These are phyloP conservation scores for Coniochaeta ligniaria DNA, from an alignment of 2,329 filamentous ascomycete genomes.

Conservation along the genomic window DNA sequence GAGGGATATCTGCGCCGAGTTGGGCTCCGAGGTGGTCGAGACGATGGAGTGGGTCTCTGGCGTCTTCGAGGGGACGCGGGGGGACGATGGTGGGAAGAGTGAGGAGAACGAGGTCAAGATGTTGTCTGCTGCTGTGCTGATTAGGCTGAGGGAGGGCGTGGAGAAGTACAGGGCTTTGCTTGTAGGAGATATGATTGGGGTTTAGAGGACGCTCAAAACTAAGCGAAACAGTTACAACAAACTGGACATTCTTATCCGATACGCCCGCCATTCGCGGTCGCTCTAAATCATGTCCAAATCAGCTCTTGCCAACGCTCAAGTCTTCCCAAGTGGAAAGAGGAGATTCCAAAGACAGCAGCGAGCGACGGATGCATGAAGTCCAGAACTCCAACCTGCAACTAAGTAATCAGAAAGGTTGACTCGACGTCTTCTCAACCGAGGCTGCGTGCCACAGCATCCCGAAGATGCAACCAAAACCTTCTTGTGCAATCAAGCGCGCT, in stretches of 20 bases:
- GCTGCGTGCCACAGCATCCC: not conserved
- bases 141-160: conserved; percentile 73
- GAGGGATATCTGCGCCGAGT: conserved; percentile 63
- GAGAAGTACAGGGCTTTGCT: conserved; percentile 73
- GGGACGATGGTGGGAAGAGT: conserved; percentile 40
- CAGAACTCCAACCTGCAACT: no score
- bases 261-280: not conserved
- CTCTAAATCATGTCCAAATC: no score
- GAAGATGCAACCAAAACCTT: no score
- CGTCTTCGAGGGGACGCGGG: conserved; percentile 59
- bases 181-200: conserved; percentile 58
- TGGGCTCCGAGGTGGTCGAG: conserved; percentile 74
- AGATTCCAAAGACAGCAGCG: no score
- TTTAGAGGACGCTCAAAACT: not conserved
- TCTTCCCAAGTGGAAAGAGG: no score
- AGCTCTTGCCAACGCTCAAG: no score
- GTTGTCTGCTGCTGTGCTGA: conserved; percentile 67
- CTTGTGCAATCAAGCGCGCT: not conserved
- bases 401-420: not conserved
- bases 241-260: not conserved
- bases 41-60: conserved; percentile 77
- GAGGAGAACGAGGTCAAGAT: conserved; percentile 78
- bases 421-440: not conserved
- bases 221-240: not conserved
- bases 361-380: no score